Evolutionary conservation across 2,329 filamentous ascomycete genomes (phyloP).

Genomic region (Aureobasidium sp.): DNA sequence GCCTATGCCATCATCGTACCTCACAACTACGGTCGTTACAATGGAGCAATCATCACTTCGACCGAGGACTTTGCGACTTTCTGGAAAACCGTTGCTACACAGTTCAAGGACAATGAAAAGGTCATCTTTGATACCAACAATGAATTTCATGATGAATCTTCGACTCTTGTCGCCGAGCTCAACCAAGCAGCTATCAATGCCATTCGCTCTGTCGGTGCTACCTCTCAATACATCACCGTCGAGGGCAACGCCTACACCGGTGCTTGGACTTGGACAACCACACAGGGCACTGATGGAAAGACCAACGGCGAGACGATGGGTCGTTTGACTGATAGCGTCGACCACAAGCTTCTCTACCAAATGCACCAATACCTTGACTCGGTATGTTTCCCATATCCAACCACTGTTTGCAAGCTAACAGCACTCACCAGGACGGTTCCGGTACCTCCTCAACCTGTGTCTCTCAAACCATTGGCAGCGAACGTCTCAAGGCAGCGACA

Average conservation of each 20-base stretch:
- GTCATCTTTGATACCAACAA: slow-evolving; percentile 43
- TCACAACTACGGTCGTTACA: slow-evolving; percentile 45
- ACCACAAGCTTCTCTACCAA: slow-evolving; percentile 49
- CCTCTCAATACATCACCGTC: slow-evolving; percentile 50
- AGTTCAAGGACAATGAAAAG: slow-evolving; percentile 32
- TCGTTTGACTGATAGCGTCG: slow-evolving; percentile 39
- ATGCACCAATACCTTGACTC: slow-evolving; percentile 56
- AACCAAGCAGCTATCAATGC: slow-evolving; percentile 41
- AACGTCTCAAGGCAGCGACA: slow-evolving; percentile 44
- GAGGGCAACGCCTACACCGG: slow-evolving; percentile 46
- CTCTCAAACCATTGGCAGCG: slow-evolving; percentile 43
- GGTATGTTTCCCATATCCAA: neutral
- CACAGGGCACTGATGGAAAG: slow-evolving; percentile 30
- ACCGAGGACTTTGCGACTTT: slow-evolving; percentile 33
- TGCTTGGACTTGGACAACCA: slow-evolving; percentile 42
- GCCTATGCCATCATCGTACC: slow-evolving; percentile 41
- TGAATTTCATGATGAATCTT: slow-evolving; percentile 38
- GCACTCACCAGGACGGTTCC: slow-evolving; percentile 35
- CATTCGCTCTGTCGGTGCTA: slow-evolving; percentile 36
- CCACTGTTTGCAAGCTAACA: neutral
- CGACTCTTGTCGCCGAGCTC: slow-evolving; percentile 35
- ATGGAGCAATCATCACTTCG: slow-evolving; percentile 37
- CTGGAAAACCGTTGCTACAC: slow-evolving; percentile 34
- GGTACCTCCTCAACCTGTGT: slow-evolving; percentile 45
- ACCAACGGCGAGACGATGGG: slow-evolving; percentile 39